Percentiles rank a stretch among this genome's conserved stretches.
These are phyloP conservation scores for Rehmannia glutinosa DNA, from an alignment of 257 asterid species.

Conservation along the genomic window DNA sequence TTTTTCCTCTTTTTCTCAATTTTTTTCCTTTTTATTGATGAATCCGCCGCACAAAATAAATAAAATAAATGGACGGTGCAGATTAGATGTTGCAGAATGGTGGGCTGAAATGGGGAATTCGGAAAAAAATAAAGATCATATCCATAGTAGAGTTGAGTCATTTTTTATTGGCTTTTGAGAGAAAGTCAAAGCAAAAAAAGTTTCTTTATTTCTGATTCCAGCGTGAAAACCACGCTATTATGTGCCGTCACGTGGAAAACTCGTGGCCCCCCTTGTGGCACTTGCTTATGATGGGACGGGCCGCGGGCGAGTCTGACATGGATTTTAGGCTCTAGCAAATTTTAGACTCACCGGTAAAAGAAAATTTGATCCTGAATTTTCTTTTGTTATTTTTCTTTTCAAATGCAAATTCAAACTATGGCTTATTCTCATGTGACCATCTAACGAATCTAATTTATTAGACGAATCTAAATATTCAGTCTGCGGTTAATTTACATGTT, in stretches of 20 bases:
- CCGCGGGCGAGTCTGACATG: too few species aligned
- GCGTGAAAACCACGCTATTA: constrained; percentile 22
- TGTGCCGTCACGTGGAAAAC: constrained; percentile 1
- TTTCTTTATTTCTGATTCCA: neutral
- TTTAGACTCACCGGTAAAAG: too few species aligned
- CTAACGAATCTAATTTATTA: too few species aligned
- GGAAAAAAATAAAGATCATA: too few species aligned
- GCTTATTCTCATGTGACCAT: too few species aligned
- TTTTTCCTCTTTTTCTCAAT: neutral
- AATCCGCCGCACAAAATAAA: neutral
- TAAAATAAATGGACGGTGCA: neutral
- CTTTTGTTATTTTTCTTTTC: too few species aligned
- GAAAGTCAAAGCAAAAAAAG: neutral
- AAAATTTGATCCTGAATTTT: too few species aligned
- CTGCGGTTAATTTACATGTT: too few species aligned
- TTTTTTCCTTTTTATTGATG: neutral
- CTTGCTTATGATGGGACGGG: too few species aligned
- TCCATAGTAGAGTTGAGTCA: neutral
- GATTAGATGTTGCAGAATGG: neutral
- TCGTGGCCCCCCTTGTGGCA: neutral
- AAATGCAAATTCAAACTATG: too few species aligned
- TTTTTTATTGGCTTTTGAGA: neutral
- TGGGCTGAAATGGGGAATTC: neutral
- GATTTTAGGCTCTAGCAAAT: too few species aligned
- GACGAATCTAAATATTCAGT: too few species aligned